Percentiles rank a stretch among this genome's conserved stretches.
Evolutionary conservation across 805 yeast genomes (phyloP).

Genomic region (Candida coquimbonensis): DNA sequence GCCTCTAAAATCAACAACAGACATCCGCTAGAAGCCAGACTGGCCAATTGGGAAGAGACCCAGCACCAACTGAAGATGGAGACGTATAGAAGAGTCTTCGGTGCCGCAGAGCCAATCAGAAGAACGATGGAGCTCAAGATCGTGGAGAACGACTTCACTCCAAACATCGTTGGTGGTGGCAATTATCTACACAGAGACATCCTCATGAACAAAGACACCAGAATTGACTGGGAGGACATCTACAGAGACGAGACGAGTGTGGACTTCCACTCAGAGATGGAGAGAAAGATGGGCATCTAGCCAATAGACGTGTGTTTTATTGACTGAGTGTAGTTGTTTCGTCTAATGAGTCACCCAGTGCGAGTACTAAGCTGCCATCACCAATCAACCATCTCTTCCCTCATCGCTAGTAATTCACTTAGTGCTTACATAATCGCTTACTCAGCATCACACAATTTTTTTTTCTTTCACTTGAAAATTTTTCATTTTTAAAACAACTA

Average conservation of each 20-base stretch:
- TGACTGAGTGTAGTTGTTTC: too few relatives aligned
- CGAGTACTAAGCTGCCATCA: too few relatives aligned
- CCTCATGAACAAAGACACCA: slow-evolving; percentile 65
- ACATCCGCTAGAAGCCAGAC: slow-evolving; percentile 80
- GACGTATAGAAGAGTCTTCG: slow-evolving; percentile 74
- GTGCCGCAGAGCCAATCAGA: slow-evolving; percentile 90
- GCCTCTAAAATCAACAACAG: slow-evolving; percentile 60
- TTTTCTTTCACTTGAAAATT: slow-evolving; percentile 1
- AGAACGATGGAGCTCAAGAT: slow-evolving; percentile 83
- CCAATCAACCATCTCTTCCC: too few relatives aligned
- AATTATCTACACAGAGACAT: slow-evolving; percentile 64
- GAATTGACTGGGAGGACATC: slow-evolving; percentile 91
- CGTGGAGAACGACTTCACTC: slow-evolving; percentile 67
- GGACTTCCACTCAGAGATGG: slow-evolving; percentile 73
- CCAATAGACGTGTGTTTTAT: neutral
- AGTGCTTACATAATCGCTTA: too few relatives aligned
- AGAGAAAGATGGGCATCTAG: slow-evolving; percentile 34
- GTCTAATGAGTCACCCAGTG: too few relatives aligned
- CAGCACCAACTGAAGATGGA: slow-evolving; percentile 68
- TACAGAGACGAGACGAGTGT: slow-evolving; percentile 32
- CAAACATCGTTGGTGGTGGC: slow-evolving; percentile 49
- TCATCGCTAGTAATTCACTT: too few relatives aligned
- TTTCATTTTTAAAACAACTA: neutral
- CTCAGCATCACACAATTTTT: too few relatives aligned
- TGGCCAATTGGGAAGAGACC: slow-evolving; percentile 73